phyloP scores from a whole-genome alignment of 192 early-diverging fungal genomes.

The Endogone sp. region DNA sequence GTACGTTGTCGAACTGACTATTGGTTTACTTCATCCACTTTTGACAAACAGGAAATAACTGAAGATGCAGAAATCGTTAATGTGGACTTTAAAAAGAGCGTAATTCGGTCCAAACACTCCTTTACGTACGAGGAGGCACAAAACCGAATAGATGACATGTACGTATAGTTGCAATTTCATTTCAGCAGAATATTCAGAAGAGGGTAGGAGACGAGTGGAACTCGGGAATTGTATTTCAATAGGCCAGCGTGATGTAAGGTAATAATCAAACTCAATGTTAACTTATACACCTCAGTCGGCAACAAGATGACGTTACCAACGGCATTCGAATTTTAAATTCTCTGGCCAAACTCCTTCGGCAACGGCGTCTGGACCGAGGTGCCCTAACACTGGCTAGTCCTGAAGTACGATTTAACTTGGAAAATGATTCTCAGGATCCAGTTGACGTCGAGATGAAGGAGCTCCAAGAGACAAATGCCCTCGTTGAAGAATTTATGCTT shows the following conservation, averaged over 20 bases:
- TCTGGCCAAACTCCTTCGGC: slow-evolving; percentile 78
- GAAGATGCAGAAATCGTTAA: slow-evolving; percentile 55
- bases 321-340: slow-evolving; percentile 68
- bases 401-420: slow-evolving; percentile 90
- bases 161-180: slow-evolving; percentile 20
- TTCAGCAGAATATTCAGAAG: slow-evolving; percentile 12
- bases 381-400: slow-evolving; percentile 89
- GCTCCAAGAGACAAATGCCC: slow-evolving; percentile 82
- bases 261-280: too few species aligned
- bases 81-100: slow-evolving; percentile 83
- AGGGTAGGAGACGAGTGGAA: slow-evolving; percentile 1
- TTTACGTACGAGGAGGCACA: slow-evolving; percentile 97
- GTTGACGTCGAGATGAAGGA: slow-evolving; percentile 88
- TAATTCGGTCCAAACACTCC: slow-evolving; percentile 89
- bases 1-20: too few species aligned
- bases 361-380: slow-evolving; percentile 76
- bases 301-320: slow-evolving; percentile 60
- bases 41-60: slow-evolving; percentile 53
- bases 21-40: too few species aligned
- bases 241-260: too few species aligned
- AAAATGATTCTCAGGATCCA: slow-evolving; percentile 82
- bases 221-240: slow-evolving; percentile 9
- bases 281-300: slow-evolving; percentile 39
- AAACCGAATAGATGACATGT: slow-evolving; percentile 68
- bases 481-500: slow-evolving; percentile 99